Conservation (phyloP, 2,329 filamentous ascomycete genomes). For the Metarhizium brunneum region DNA sequence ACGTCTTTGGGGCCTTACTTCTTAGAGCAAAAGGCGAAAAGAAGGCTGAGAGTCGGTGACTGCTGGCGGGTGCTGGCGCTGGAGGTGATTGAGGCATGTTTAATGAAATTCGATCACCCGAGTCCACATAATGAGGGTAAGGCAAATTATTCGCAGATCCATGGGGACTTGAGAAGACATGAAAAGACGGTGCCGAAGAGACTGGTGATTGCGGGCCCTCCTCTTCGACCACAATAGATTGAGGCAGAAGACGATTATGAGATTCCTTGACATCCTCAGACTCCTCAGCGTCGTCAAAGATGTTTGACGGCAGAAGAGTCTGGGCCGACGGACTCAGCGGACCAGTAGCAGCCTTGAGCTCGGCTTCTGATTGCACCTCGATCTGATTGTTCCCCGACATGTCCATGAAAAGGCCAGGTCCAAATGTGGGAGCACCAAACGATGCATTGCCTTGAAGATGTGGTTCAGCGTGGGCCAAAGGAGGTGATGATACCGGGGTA, state of each 20-base stretch:
- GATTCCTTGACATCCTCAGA: conserved; percentile 32
- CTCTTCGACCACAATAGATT: conserved; percentile 19
- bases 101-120: conserved; percentile 34
- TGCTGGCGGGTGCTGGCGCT: conserved; percentile 17
- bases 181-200: conserved; percentile 48
- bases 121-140: conserved; percentile 40
- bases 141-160: conserved; percentile 49
- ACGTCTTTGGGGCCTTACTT: conserved; percentile 46
- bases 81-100: conserved; percentile 30
- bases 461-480: conserved; percentile 20
- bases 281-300: conserved; percentile 53
- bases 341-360: conserved; percentile 52
- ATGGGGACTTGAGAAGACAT: conserved; percentile 52
- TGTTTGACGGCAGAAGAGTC: conserved; percentile 60
- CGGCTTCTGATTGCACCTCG: conserved; percentile 48
- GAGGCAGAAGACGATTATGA: conserved; percentile 23
- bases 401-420: conserved; percentile 44
- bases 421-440: conserved; percentile 43
- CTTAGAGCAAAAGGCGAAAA: conserved; percentile 55
- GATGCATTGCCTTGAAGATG: conserved; percentile 42
- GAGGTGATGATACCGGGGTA: conserved; percentile 4
- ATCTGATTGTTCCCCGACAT: conserved; percentile 28
- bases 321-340: conserved; percentile 72
- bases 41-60: conserved; percentile 36
- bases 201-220: conserved; percentile 51